These are phyloP conservation scores for Aspergillus indologenus DNA, from an alignment of 495 filamentous ascomycete genomes.

Conservation along the genomic window DNA sequence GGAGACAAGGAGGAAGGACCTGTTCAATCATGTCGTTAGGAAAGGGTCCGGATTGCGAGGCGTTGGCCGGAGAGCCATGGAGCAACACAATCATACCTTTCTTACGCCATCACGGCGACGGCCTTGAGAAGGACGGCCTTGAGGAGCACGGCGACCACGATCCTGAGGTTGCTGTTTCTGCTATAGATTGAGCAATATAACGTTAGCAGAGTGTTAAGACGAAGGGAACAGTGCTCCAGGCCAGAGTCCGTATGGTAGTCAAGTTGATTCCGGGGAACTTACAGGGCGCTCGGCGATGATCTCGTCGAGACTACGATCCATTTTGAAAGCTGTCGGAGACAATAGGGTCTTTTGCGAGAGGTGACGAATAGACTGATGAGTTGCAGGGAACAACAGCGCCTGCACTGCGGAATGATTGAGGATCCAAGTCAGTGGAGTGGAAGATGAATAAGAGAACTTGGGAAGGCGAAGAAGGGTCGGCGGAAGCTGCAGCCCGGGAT, in stretches of 20 bases:
- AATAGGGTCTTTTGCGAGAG: background rate
- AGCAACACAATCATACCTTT: conserved; percentile 61
- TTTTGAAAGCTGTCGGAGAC: conserved; percentile 31
- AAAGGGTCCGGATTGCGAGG: conserved; percentile 18
- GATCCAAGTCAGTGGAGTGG: conserved; percentile 9
- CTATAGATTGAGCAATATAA: conserved; percentile 22
- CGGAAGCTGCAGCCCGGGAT: background rate
- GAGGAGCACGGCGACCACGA: conserved; percentile 53
- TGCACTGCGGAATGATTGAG: background rate
- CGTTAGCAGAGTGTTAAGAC: conserved; percentile 12
- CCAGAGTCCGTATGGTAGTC: background rate
- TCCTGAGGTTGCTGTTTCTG: conserved; percentile 31
- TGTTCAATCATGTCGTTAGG: conserved; percentile 33
- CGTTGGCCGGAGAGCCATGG: background rate
- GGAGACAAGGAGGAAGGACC: conserved; percentile 43
- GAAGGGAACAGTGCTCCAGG: background rate
- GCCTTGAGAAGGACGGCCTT: conserved; percentile 57
- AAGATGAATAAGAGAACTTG: conserved; percentile 2
- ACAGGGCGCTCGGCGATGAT: conserved; percentile 80
- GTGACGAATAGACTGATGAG: background rate
- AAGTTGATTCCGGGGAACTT: conserved; percentile 27
- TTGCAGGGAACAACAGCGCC: background rate
- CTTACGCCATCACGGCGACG: conserved; percentile 75
- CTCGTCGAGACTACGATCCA: conserved; percentile 84
- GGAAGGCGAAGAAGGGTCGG: conserved; percentile 1